Evolutionary conservation across 805 yeast genomes (phyloP).

Genomic region (Metschnikowia colocasiae): DNA sequence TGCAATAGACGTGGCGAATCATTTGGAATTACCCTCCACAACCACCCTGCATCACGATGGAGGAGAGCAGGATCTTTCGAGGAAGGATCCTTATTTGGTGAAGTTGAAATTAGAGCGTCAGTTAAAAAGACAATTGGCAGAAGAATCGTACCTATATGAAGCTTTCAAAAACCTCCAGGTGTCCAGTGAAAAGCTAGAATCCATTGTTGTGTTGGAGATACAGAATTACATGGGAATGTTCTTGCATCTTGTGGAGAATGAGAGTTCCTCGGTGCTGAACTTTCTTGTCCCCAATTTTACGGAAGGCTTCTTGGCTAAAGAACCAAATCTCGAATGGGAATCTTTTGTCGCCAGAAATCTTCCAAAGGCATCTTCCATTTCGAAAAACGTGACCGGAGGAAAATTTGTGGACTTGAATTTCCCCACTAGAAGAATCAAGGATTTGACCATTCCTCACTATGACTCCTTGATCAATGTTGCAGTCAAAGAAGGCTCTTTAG

Average conservation of each 20-base stretch:
- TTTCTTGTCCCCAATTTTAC: slow-evolving; percentile 58
- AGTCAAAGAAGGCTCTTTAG: slow-evolving; percentile 75
- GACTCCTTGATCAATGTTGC: slow-evolving; percentile 61
- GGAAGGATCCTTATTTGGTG: slow-evolving; percentile 78
- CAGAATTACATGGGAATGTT: slow-evolving; percentile 76
- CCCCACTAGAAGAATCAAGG: slow-evolving; percentile 37
- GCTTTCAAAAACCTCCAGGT: slow-evolving; percentile 83
- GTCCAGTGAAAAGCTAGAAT: slow-evolving; percentile 81
- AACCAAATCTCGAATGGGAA: slow-evolving; percentile 85
- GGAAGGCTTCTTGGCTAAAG: slow-evolving; percentile 61
- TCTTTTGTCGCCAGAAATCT: slow-evolving; percentile 69
- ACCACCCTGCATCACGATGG: slow-evolving; percentile 13
- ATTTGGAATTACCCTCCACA: slow-evolving; percentile 27
- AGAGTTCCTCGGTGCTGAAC: slow-evolving; percentile 68
- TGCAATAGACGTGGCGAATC: slow-evolving; percentile 62
- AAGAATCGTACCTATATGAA: slow-evolving; percentile 83
- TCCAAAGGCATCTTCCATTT: slow-evolving; percentile 28
- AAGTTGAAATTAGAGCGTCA: slow-evolving; percentile 71
- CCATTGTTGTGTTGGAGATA: slow-evolving; percentile 80
- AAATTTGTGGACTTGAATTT: slow-evolving; percentile 40
- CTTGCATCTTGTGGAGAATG: slow-evolving; percentile 67
- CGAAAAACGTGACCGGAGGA: slow-evolving; percentile 29
- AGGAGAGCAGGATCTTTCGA: slow-evolving; percentile 29
- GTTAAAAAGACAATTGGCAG: slow-evolving; percentile 70
- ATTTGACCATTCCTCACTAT: slow-evolving; percentile 63